These are phyloP conservation scores for Hyphochytrium catenoides DNA, from an alignment of 352 stramenopile species.

Conservation along the genomic window DNA sequence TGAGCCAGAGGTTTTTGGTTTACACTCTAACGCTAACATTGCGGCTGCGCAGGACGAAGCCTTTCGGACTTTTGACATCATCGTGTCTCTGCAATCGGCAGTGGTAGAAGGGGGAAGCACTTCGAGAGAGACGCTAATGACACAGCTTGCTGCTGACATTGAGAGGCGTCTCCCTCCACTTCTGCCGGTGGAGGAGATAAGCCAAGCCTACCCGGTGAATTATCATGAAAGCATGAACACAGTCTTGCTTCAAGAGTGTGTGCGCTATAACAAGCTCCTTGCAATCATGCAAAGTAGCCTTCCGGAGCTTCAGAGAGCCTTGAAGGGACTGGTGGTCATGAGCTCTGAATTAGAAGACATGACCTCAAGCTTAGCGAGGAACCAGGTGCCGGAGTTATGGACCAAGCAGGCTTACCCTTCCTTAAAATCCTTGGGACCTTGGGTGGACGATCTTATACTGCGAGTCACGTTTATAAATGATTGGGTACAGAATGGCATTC, in stretches of 20 bases:
- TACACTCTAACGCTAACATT: conserved; percentile 49
- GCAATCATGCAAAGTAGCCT: conserved; percentile 16
- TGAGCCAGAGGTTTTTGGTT: conserved; percentile 38
- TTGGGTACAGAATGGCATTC: conserved; percentile 16
- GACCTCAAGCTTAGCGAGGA: conserved; percentile 18
- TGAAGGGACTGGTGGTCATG: conserved; percentile 29
- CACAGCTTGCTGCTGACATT: background rate
- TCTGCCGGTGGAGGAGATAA: conserved; percentile 1
- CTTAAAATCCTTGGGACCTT: conserved; percentile 20
- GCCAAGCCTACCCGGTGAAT: conserved; percentile 5
- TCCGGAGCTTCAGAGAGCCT: conserved; percentile 21
- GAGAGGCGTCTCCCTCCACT: background rate
- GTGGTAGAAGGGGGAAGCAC: background rate
- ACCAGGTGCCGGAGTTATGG: conserved; percentile 32
- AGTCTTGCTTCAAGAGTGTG: conserved; percentile 33
- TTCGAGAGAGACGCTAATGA: background rate
- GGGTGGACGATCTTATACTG: conserved; percentile 24
- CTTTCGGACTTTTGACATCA: conserved; percentile 12
- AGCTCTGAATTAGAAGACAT: conserved; percentile 23
- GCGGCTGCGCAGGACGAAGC: conserved; percentile 30
- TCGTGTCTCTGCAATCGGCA: conserved; percentile 4
- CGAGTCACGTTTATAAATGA: conserved; percentile 25
- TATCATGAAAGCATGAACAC: conserved; percentile 23
- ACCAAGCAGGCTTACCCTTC: conserved; percentile 10
- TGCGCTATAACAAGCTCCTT: conserved; percentile 21